Percentiles rank a stretch among this genome's conserved stretches.
phyloP scores from a whole-genome alignment of 2,329 filamentous ascomycete species.

The Calonectria naviculata region DNA sequence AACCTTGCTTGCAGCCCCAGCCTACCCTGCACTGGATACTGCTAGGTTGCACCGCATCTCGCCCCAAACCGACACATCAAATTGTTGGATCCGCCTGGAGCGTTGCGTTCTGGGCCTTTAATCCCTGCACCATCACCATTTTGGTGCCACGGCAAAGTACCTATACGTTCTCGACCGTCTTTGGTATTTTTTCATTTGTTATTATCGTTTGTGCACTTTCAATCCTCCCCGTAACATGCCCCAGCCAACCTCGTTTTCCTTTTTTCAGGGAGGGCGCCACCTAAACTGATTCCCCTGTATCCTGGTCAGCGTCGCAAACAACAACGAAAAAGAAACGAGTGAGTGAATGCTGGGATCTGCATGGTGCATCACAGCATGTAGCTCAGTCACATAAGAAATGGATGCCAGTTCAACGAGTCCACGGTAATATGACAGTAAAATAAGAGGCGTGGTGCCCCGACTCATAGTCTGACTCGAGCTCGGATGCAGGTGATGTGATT shows the following conservation, averaged over 20 bases:
- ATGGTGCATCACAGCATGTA: background rate
- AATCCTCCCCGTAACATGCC: background rate
- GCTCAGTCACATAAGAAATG: background rate
- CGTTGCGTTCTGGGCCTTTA: background rate
- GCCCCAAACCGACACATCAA: constrained; percentile 1
- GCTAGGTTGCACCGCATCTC: background rate
- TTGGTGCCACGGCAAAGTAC: background rate
- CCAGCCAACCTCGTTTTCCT: background rate
- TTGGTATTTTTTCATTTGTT: background rate
- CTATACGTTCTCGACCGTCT: background rate
- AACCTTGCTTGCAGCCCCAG: background rate
- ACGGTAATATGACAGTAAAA: background rate
- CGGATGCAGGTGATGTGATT: background rate
- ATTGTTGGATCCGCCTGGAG: background rate
- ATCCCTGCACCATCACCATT: background rate
- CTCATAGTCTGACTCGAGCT: background rate
- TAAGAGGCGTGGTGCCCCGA: background rate
- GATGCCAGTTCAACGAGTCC: background rate
- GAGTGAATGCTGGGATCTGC: background rate
- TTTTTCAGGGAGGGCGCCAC: background rate
- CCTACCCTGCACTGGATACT: constrained; percentile 8
- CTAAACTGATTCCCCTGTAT: background rate
- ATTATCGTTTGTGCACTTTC: background rate
- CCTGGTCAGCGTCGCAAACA: background rate
- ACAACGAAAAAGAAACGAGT: background rate